Base-by-base conservation (phyloP, 1,284 basidiomycete species). In the Sanghuangporus baumii region DNA sequence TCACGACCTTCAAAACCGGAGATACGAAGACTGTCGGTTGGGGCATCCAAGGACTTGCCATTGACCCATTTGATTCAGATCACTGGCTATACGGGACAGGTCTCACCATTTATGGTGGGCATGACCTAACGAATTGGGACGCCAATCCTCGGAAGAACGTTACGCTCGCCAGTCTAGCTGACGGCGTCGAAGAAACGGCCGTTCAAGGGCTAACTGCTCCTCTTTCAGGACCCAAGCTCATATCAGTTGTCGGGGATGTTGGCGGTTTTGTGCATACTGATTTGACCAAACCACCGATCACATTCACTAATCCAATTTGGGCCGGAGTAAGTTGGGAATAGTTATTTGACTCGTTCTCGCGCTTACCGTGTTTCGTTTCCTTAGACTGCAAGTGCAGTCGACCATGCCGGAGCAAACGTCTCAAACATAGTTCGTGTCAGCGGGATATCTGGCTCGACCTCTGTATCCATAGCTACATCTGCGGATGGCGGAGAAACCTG, bases 81-180 rank as follows among this genome's bases (percentile, higher is more conserved):
- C 69, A 71, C 46, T 70, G 66, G 67, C 62, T 71, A 16, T 71
- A 70, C 57, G 69, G 69, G n/a, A 71, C 64, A 23, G 65, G 66
- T 26, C 51, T 62, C 31, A 62, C 62, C 11, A 58, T 64, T 26
- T 68, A 66, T 47, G 69, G 69, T 1, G 66, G 69, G 20, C 69
- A 64, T 18, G 67, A 71, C 56, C 62, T 71, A 16, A 55, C 65
- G 47, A 67, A 67, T 31, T 71, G 69, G 69, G 69, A 71, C 38
- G 64, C 69, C 11, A 58, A 43, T 40, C 62, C 62, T 11, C 62
- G 50, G 3, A 66, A 68, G 60, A 69, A 68, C 41, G 63, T 71
- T 38, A 70, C 69, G 26, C 58, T 70, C 54, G 67, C 69, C 51
- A 63, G 64, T 34, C 59, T 70, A 37, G 66, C 69, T 14, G 67